Evolutionary conservation across 805 yeast species (phyloP).

Genomic region (Yarrowia porcina): DNA sequence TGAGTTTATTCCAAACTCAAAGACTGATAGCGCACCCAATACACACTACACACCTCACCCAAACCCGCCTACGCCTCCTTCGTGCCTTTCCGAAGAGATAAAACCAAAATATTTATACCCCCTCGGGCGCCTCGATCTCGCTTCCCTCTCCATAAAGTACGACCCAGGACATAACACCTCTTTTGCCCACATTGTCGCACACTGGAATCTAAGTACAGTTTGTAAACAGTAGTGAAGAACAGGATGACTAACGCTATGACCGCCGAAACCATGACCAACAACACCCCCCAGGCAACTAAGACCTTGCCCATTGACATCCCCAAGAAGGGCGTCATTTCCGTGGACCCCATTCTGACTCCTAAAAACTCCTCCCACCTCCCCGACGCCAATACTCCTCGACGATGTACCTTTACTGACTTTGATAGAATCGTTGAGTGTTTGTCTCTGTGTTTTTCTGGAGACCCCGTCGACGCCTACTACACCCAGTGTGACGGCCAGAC

Average conservation of each 20-base stretch:
- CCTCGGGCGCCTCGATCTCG: neutral
- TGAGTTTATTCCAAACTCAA: neutral
- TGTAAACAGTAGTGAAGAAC: slow-evolving; percentile 17
- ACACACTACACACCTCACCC: neutral
- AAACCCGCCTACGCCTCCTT: slow-evolving; percentile 11
- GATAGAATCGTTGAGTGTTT: slow-evolving; percentile 4
- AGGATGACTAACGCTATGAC: slow-evolving; percentile 5
- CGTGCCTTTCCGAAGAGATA: slow-evolving; percentile 14
- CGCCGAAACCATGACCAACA: neutral
- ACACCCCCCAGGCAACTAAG: neutral
- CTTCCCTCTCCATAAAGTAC: neutral
- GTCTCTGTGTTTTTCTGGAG: slow-evolving; percentile 16
- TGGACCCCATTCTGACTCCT: neutral
- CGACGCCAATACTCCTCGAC: neutral
- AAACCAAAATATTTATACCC: slow-evolving; percentile 16
- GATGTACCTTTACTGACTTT: slow-evolving; percentile 6
- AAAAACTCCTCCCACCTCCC: neutral
- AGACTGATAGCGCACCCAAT: neutral
- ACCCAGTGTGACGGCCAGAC: slow-evolving; percentile 38
- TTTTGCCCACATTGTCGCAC: slow-evolving; percentile 21
- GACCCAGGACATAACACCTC: slow-evolving; percentile 15
- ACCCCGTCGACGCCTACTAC: slow-evolving; percentile 22
- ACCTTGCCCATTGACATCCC: slow-evolving; percentile 8
- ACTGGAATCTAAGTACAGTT: slow-evolving; percentile 19
- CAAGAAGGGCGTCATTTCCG: neutral